Conservation (phyloP, 495 filamentous ascomycete genomes). For the Neurospora tetraspora region DNA sequence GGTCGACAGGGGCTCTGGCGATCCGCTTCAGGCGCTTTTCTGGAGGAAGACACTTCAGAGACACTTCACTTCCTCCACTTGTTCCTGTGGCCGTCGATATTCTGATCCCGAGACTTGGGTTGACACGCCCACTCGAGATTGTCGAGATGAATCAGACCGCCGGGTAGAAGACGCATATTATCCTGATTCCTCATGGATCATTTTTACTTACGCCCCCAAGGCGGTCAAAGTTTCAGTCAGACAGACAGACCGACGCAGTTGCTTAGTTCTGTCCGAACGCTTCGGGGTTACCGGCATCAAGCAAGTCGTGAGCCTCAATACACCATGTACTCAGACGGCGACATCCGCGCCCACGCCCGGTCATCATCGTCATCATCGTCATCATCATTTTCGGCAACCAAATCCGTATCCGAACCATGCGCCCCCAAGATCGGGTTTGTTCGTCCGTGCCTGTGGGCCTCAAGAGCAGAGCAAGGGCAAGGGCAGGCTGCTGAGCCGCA, state of each 20-base stretch:
- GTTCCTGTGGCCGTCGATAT: not conserved
- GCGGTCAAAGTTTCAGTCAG: not conserved
- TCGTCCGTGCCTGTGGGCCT: not conserved
- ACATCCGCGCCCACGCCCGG: not conserved
- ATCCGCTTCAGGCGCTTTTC: not conserved
- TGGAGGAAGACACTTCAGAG: not conserved
- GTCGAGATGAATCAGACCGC: not conserved
- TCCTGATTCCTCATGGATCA: not conserved
- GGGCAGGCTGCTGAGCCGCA: not conserved
- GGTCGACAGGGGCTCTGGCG: not conserved
- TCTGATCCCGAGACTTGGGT: not conserved
- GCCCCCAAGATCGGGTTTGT: not conserved
- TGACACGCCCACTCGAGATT: too few relatives aligned
- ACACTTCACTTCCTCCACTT: not conserved
- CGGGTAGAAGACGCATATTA: not conserved
- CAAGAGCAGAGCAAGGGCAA: not conserved
- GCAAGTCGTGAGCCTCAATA: not conserved
- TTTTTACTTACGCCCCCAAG: not conserved
- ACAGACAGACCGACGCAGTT: not conserved
- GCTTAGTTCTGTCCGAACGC: too few relatives aligned
- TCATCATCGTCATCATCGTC: not conserved
- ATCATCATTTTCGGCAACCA: not conserved
- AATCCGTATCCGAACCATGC: not conserved
- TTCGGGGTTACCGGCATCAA: not conserved
- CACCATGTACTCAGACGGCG: not conserved